Conservation (phyloP, 495 filamentous ascomycete genomes). For the Staphylotrichum tortipilum region DNA sequence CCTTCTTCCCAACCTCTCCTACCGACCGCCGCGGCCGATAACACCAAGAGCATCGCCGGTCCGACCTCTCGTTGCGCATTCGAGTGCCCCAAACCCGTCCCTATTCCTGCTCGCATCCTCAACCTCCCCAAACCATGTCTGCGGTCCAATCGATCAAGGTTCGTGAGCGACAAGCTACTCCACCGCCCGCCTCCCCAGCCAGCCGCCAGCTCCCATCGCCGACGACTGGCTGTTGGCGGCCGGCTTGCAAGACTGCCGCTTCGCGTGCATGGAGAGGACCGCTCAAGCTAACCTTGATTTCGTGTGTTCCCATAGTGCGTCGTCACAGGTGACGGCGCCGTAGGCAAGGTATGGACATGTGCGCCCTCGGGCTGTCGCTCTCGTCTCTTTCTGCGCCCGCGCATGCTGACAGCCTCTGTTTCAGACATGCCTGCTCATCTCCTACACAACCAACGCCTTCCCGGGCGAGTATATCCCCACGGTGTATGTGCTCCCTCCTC, state of each 20-base stretch:
- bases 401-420: constrained; percentile 4
- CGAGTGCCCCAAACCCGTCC: neutral
- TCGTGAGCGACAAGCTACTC: constrained; percentile 14
- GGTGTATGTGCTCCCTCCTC: constrained; percentile 57
- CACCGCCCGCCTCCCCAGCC: constrained; percentile 10
- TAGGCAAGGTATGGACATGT: constrained; percentile 71
- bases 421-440: constrained; percentile 98
- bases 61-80: constrained; percentile 7
- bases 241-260: too few species aligned
- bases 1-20: constrained; percentile 8
- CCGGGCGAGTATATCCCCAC: constrained; percentile 99
- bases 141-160: constrained; percentile 51
- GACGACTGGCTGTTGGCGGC: too few species aligned
- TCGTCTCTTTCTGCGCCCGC: neutral
- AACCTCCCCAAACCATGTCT: constrained; percentile 35
- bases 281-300: constrained; percentile 19
- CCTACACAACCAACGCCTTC: constrained; percentile 98
- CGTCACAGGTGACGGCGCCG: constrained; percentile 96
- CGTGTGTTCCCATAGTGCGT: constrained; percentile 68
- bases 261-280: too few species aligned
- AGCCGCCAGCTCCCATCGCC: too few species aligned
- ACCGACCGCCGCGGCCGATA: constrained; percentile 7
- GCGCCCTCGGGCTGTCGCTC: neutral
- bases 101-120: neutral
- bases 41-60: constrained; percentile 11